phyloP scores from a whole-genome alignment of 805 yeast genomes.

The Nakazawaea populi region DNA sequence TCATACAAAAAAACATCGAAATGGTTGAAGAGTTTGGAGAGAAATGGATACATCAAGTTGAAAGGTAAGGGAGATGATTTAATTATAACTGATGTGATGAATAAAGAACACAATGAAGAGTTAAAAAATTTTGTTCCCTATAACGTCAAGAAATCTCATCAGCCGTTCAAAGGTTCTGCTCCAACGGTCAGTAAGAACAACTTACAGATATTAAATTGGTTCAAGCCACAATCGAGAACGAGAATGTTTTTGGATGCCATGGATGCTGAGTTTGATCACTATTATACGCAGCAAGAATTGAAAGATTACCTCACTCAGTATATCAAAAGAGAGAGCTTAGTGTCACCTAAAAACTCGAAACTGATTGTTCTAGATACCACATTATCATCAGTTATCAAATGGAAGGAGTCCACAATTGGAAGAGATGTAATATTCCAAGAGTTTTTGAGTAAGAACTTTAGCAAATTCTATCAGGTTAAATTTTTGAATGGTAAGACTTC shows the following conservation, averaged over 20 bases:
- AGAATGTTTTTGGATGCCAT: conserved; percentile 40
- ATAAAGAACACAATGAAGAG: conserved; percentile 35
- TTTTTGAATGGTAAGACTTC: conserved; percentile 1
- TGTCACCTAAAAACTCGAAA: conserved; percentile 46
- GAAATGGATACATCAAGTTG: conserved; percentile 55
- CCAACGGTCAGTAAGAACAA: conserved; percentile 13
- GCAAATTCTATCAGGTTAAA: conserved; percentile 41
- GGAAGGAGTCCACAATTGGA: conserved; percentile 23
- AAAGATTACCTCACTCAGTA: conserved; percentile 49
- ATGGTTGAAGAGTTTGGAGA: conserved; percentile 82
- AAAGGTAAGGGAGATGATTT: conserved; percentile 88
- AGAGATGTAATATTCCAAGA: conserved; percentile 41
- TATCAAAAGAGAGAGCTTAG: conserved; percentile 45
- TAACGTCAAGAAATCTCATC: conserved; percentile 27
- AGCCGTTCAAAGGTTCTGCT: not conserved
- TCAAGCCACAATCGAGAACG: conserved; percentile 50
- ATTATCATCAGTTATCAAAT: conserved; percentile 37
- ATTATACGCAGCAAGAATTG: conserved; percentile 51
- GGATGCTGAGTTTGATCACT: conserved; percentile 28
- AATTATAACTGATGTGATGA: conserved; percentile 45
- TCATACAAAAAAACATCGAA: conserved; percentile 88
- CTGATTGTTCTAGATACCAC: conserved; percentile 49
- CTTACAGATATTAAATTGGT: conserved; percentile 32
- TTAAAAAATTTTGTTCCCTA: conserved; percentile 64
- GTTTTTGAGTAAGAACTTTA: conserved; percentile 37